Evolutionary conservation across 2,329 filamentous ascomycete species (phyloP), one percentile per base, ranked within the genome.

Genomic region (Phialophora verrucosa): DNA sequence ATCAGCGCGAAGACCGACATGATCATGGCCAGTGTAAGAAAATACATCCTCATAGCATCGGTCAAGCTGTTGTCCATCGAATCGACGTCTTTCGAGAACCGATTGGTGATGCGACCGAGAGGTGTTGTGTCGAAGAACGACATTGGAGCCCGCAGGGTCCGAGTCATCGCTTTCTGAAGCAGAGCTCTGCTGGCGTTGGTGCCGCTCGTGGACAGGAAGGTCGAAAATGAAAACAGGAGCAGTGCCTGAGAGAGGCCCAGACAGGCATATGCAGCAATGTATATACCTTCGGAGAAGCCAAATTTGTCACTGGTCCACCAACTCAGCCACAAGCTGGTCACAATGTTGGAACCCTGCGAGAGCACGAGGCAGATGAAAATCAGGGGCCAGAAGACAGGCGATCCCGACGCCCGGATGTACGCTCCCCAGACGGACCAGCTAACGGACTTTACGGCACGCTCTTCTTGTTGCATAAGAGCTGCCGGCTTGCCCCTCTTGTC

Each of bases 121-220:
- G 95, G 95, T 0, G 95, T 98, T 0, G 95, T 98, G 74, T 99
- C 95, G 80, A 98, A 98, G 81, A 98, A 98, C 4, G 91, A 90
- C 92, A 90, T 89, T 0, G 88, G 88, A 3, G 88, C 88, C 55
- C 87, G 82, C 8, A 90, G 77, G 0, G 95, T 92, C 17, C 91
- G 85, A 8, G 84, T 87, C 73, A 98, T 91, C 6, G 95, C 94
- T 42, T 87, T 83, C 32, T 90, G 87, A 59, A 98, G 85, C 87
- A 98, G 92, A 47, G 84, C 84, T 77, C 91, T 94, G 75, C 91
- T 95, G 4, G 93, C 87, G 23, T 85, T 88, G 1, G 95, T 97
- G 54, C 93, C 92, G 62, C 90, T 87, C 0, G 93, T 84, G 0
- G 93, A 92, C 27, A 98, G 83, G 5, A 87, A 78, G 17, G 95